Conservation (phyloP, 2,329 filamentous ascomycete species). For the Colletotrichum shisoi region DNA sequence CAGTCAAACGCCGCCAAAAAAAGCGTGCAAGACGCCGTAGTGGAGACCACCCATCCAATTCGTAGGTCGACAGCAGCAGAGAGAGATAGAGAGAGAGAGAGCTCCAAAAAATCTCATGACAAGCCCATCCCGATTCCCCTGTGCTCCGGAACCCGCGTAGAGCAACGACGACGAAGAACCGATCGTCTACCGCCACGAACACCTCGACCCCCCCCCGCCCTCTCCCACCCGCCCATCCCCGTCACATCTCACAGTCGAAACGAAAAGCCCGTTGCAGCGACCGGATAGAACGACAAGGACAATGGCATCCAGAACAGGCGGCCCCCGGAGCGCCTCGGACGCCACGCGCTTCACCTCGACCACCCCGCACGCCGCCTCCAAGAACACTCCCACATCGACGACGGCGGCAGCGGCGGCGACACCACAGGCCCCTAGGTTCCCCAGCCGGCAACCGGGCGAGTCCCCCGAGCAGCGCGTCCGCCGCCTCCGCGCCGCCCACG, state of each 20-base stretch:
- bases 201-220: background rate
- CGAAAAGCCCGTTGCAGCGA: background rate
- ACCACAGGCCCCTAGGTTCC: slow-evolving; percentile 23
- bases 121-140: slow-evolving; percentile 22
- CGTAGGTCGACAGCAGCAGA: background rate
- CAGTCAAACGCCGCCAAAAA: slow-evolving; percentile 28
- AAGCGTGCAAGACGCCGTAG: slow-evolving; percentile 6
- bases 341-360: slow-evolving; percentile 74
- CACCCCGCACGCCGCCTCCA: slow-evolving; percentile 70
- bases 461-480: slow-evolving; percentile 75
- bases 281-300: slow-evolving; percentile 11
- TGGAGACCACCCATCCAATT: slow-evolving; percentile 10
- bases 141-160: slow-evolving; percentile 11
- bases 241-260: background rate
- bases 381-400: slow-evolving; percentile 55
- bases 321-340: slow-evolving; percentile 75
- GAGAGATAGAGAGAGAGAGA: background rate
- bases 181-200: background rate
- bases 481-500: slow-evolving; percentile 71
- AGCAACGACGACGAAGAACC: slow-evolving; percentile 6
- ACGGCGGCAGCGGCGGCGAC: slow-evolving; percentile 32
- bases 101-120: slow-evolving; percentile 35
- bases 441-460: slow-evolving; percentile 55
- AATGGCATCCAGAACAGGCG: slow-evolving; percentile 57
- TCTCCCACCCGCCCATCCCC: background rate